Conservation (phyloP, 2,329 filamentous ascomycete genomes). For the Sphaerulina musiva region DNA sequence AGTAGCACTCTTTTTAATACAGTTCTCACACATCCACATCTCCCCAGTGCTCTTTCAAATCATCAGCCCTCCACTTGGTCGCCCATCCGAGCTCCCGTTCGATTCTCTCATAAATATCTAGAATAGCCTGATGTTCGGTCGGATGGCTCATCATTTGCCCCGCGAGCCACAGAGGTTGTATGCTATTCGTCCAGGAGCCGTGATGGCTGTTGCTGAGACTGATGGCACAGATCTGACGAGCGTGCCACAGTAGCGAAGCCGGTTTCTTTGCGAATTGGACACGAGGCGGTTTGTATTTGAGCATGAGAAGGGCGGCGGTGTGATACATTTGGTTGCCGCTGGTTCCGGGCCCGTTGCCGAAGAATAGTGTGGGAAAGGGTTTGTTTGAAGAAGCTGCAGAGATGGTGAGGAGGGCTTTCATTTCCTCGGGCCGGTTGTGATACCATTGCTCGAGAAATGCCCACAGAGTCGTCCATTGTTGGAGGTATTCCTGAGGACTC, state of each 20-base stretch:
- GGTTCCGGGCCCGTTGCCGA: conserved; percentile 41
- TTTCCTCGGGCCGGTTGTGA: conserved; percentile 28
- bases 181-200: conserved; percentile 42
- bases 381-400: conserved; percentile 11
- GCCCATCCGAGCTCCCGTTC: conserved; percentile 50
- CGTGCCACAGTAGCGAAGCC: conserved; percentile 44
- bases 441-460: conserved; percentile 34
- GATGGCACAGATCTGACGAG: conserved; percentile 43
- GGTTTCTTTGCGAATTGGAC: conserved; percentile 28
- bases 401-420: conserved; percentile 34
- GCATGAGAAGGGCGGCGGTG: conserved; percentile 48
- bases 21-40: conserved; percentile 24
- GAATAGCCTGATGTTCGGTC: conserved; percentile 42
- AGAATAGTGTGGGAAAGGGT: conserved; percentile 41
- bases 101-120: conserved; percentile 45
- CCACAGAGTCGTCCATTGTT: conserved; percentile 32
- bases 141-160: conserved; percentile 44
- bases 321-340: conserved; percentile 52
- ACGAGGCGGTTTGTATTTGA: conserved; percentile 44
- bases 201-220: conserved; percentile 42
- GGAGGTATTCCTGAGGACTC: conserved; percentile 27
- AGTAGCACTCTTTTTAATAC: background rate
- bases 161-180: conserved; percentile 46
- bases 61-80: conserved; percentile 49
- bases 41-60: conserved; percentile 49